Evolutionary conservation across 495 filamentous ascomycete species (phyloP).

Genomic region (Aspergillus olivimuriae): DNA sequence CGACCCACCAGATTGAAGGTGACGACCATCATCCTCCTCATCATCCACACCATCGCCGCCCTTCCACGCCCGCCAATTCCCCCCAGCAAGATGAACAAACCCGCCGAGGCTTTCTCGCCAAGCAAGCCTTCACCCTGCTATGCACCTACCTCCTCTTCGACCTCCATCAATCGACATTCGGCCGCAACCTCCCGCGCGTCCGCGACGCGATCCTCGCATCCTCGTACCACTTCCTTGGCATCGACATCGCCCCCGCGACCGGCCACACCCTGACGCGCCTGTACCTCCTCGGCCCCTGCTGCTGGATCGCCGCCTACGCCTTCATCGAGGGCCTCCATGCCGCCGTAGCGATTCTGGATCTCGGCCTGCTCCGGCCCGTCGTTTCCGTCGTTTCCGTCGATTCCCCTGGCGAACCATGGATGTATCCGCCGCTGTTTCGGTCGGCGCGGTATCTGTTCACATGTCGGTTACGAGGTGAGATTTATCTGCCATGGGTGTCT

Average conservation of each 20-base stretch:
- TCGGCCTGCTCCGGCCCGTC: conserved; percentile 5
- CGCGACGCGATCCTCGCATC: conserved; percentile 4
- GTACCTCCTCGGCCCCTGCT: conserved; percentile 10
- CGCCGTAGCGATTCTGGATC: conserved; percentile 2
- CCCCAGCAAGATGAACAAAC: not conserved
- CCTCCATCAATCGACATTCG: conserved; percentile 9
- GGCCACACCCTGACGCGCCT: conserved; percentile 3
- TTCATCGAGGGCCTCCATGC: conserved; percentile 16
- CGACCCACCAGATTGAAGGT: not conserved
- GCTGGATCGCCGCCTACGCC: conserved; percentile 12
- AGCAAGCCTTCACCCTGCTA: not conserved
- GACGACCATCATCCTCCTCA: not conserved
- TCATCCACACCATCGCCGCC: not conserved
- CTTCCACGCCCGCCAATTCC: not conserved
- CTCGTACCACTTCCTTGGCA: not conserved
- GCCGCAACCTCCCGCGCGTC: conserved; percentile 1
- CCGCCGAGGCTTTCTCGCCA: not conserved
- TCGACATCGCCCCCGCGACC: not conserved
- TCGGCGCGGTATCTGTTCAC: conserved; percentile 9
- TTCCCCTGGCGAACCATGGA: conserved; percentile 13
- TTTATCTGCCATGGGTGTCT: not conserved
- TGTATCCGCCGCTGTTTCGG: conserved; percentile 15
- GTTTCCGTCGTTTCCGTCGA: conserved; percentile 1
- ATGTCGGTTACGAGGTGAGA: conserved; percentile 9
- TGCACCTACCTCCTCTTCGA: conserved; percentile 10